These are phyloP conservation scores for Fomitopsis pinicola DNA, from an alignment of 1,284 basidiomycete species.

Conservation along the genomic window DNA sequence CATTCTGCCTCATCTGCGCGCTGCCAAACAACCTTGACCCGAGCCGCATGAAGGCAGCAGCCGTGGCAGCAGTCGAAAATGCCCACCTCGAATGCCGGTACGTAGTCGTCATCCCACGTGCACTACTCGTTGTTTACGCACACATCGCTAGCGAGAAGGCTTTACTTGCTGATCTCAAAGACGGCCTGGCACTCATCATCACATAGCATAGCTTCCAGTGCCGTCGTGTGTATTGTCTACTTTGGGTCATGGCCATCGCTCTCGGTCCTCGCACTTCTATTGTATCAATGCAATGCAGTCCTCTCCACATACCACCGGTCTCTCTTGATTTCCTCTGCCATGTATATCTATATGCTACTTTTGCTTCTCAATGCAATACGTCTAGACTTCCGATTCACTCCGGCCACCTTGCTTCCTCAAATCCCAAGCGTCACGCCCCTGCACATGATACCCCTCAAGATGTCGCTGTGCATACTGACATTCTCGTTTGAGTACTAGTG, in stretches of 20 bases:
- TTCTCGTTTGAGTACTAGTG: too few species aligned
- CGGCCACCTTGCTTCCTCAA: too few species aligned
- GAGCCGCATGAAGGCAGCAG: constrained; percentile 37
- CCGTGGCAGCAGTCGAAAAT: constrained; percentile 41
- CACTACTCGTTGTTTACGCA: background rate
- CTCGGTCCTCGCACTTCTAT: background rate
- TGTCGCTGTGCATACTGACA: too few species aligned
- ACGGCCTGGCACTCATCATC: constrained; percentile 53
- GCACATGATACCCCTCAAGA: too few species aligned
- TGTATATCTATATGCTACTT: background rate
- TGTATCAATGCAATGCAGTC: background rate
- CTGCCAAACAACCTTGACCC: constrained; percentile 38
- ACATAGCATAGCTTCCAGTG: constrained; percentile 29
- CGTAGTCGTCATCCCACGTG: constrained; percentile 10
- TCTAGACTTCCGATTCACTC: too few species aligned
- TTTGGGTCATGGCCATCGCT: constrained; percentile 1
- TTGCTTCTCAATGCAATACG: too few species aligned
- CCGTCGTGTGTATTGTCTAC: constrained; percentile 6
- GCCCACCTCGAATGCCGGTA: constrained; percentile 44
- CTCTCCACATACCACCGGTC: background rate
- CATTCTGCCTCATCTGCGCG: constrained; percentile 52
- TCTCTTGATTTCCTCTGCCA: background rate
- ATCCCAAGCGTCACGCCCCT: too few species aligned
- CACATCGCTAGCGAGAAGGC: constrained; percentile 40
- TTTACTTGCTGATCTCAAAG: constrained; percentile 46